Evolutionary conservation across 179 eudicot genomes (phyloP), one percentile per base, ranked within the genome.

Genomic region (Actinidia arguta): DNA sequence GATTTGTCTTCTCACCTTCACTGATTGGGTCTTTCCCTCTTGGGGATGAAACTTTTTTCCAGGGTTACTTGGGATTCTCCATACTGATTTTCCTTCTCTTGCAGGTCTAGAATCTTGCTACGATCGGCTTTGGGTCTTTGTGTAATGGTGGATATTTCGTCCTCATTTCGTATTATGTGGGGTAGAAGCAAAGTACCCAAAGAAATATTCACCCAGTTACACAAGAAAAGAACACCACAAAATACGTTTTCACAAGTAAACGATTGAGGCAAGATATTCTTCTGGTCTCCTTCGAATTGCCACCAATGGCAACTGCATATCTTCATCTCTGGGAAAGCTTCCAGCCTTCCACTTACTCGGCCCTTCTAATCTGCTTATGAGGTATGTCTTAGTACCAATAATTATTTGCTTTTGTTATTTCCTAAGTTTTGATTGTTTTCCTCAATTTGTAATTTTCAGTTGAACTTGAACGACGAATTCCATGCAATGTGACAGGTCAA

Each of bases 261-360:
- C n/a, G 46, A 75, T 54, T 25, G 42, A 25, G 59, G 58, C 83
- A 83, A 82, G 87, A 68, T 79, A 83, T 84, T 78, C 82, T 54
- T 74, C 52, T 69, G 16, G 55, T 36, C 20, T 51, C 82, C 46
- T 55, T 69, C 48, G 48, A 73, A 83, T 44, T 47, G 62, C 70
- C 66, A 54, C 59, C 18, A 4, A 52, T 70, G 71, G 47, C 8
- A 50, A 61, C 17, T 25, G 36, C 52, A 44, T 76, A 16, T 54
- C 76, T 83, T 50, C 66, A 62, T 54, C 71, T 58, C 18, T 36
- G 46, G 39, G 66, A 36, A 17, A 6, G 66, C 76, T 25, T 17
- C 80, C n/a, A n/a, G n/a, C 75, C 7, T 59, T 66, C 86, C 39
- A n/a, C 80, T 20, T 51, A 66, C 64, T 73, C 67, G 24, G 6